Conservation (phyloP, 78 protist species). For the Cavenderia fasciculata region DNA sequence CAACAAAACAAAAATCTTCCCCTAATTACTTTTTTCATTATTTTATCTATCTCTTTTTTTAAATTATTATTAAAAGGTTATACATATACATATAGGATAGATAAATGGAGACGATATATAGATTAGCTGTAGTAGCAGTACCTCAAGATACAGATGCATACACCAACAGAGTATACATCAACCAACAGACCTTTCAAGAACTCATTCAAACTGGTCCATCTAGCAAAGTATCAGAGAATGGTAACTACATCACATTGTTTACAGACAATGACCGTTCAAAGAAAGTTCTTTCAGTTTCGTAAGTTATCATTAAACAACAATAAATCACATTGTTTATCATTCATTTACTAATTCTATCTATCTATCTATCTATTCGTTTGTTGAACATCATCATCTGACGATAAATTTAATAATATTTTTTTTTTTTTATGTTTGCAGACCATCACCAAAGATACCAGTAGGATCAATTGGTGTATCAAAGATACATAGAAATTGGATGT, state of each 20-base stretch:
- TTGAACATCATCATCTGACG: too few relatives aligned
- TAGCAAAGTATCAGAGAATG: not conserved
- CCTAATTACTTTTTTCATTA: too few relatives aligned
- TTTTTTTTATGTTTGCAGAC: not conserved
- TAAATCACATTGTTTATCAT: not conserved
- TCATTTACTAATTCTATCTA: not conserved
- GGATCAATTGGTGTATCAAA: constrained; percentile 47
- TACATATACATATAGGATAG: too few relatives aligned
- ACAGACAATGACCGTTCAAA: not conserved
- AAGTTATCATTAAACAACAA: not conserved
- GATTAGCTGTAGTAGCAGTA: not conserved
- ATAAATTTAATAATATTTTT: not conserved
- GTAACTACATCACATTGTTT: constrained; percentile 19
- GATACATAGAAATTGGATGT: constrained; percentile 38
- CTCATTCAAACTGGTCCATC: not conserved
- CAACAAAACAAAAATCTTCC: too few relatives aligned
- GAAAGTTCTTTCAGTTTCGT: constrained; percentile 27
- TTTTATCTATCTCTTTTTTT: too few relatives aligned
- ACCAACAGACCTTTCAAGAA: not conserved
- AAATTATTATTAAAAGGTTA: too few relatives aligned
- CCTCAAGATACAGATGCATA: constrained; percentile 3
- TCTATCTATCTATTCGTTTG: not conserved
- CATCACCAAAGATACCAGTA: not conserved
- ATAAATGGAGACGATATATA: too few relatives aligned
- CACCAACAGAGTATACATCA: constrained; percentile 3